Evolutionary conservation across 305 asterid genomes (phyloP).

Genomic region (Fraxinus velutina): DNA sequence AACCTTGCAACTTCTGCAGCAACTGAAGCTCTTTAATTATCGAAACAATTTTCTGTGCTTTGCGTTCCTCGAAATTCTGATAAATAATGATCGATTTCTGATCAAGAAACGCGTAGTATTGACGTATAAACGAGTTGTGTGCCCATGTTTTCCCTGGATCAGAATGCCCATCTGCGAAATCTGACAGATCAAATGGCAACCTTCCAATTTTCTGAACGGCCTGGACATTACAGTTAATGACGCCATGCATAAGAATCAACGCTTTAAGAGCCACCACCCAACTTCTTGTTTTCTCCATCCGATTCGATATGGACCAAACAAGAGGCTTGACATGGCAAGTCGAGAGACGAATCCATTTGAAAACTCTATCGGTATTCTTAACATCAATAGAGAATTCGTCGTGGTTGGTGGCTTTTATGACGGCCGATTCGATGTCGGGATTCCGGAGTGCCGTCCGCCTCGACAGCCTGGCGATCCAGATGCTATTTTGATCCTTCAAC

Average conservation of each 20-base stretch:
- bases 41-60: background rate
- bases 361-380: conserved; percentile 44
- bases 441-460: conserved; percentile 56
- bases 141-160: conserved; percentile 37
- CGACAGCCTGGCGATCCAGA: conserved; percentile 50
- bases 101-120: conserved; percentile 68
- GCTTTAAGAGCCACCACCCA: conserved; percentile 79
- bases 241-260: conserved; percentile 58
- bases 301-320: conserved; percentile 54
- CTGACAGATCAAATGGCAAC: conserved; percentile 70
- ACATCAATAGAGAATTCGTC: conserved; percentile 41
- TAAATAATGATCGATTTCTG: conserved; percentile 46
- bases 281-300: conserved; percentile 45
- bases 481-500: conserved; percentile 65
- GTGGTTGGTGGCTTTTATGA: conserved; percentile 80
- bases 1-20: conserved; percentile 44
- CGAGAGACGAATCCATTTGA: conserved; percentile 65
- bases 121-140: conserved; percentile 45
- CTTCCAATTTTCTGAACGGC: conserved; percentile 52
- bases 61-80: conserved; percentile 27
- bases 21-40: conserved; percentile 42
- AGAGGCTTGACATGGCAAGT: conserved; percentile 55
- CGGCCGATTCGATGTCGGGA: conserved; percentile 73
- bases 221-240: conserved; percentile 36
- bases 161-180: conserved; percentile 45